A percentile compares a stretch with the other conserved stretches of the same genome.
These are phyloP conservation scores for Fomitopsis palustris DNA, from an alignment of 1,284 basidiomycete species.

Conservation along the genomic window DNA sequence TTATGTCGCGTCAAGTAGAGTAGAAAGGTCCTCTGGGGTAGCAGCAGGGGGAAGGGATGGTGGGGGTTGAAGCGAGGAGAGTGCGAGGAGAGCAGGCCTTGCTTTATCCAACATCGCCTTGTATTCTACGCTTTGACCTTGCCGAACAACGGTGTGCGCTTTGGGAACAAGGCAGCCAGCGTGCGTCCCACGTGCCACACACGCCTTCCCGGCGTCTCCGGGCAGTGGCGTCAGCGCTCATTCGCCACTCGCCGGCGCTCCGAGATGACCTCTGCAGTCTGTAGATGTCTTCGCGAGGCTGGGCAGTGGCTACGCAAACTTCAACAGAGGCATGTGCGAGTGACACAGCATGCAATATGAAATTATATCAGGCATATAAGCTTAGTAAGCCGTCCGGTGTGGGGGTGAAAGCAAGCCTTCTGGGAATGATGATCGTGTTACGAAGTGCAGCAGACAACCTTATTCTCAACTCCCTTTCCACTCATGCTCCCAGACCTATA, in stretches of 20 bases:
- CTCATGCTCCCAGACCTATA: conserved; percentile 45
- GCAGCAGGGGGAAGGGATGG: not conserved
- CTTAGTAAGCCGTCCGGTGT: too few species aligned
- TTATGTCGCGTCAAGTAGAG: not conserved
- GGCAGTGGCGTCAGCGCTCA: not conserved
- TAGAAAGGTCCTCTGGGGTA: not conserved
- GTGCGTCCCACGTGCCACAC: not conserved
- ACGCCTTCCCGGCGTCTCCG: not conserved
- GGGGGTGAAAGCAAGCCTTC: too few species aligned
- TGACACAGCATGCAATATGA: too few species aligned
- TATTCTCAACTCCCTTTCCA: conserved; percentile 16
- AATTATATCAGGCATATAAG: too few species aligned
- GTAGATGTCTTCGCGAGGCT: too few species aligned
- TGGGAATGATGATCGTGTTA: too few species aligned
- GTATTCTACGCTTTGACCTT: not conserved
- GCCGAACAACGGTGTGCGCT: not conserved
- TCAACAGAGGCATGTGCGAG: too few species aligned
- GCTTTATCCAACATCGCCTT: conserved; percentile 3
- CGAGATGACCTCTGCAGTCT: too few species aligned
- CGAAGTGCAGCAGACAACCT: not conserved
- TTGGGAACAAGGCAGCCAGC: not conserved
- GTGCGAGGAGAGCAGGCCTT: not conserved
- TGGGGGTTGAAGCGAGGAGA: not conserved
- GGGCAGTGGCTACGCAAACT: too few species aligned
- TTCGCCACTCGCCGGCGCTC: not conserved